Base-by-base conservation (phyloP, 129 eudicot genomes). In the Erigeron canadensis region DNA sequence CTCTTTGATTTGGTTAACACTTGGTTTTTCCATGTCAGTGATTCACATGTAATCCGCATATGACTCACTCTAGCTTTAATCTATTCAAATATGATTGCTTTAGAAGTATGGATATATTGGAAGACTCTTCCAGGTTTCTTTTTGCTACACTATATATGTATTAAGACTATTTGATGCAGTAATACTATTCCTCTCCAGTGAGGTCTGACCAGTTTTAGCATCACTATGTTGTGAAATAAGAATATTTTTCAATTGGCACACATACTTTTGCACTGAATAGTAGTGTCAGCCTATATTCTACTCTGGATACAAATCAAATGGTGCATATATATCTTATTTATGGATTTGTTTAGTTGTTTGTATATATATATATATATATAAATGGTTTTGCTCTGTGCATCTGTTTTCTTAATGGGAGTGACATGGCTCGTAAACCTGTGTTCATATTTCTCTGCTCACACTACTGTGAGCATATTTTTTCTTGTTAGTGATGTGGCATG, bases 391-490 rank as follows among this genome's bases (percentile, higher is more conserved):
- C 19, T 58, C 28, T 5, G n/a, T 47, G 55, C 64, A 22, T 68
- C 70, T 69, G 1, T n/a, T 69, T 15, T 38, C 15, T 23, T 55
- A 16, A 54, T 15, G 54, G 70, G 54, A 63, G 19, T 8, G 40
- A 43, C 50, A 17, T 71, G 7, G 19, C 75, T 41, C 40, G 34
- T 51, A 50, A 7, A 40, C 50, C 4, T 17, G 46, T 77, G 53
- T 57, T 56, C 2, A 66, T 45, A 51, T 67, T 7, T 75, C 63
- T 66, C 13, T 39, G 23, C 17, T 57, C 69, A 63, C 53, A 7
- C 58, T 53, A 53, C 61, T 50, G 58, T 72, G 51, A 40, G 42
- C 65, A 28, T 50, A 65, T 43, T 37, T 65, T 76, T 60, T 46
- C 19, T 41, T 70, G 65, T 21, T 69, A 77, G 22, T 41, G 64